These are phyloP conservation scores for Leccinum incarnatum DNA, from an alignment of 768 basidiomycete species.

Conservation along the genomic window DNA sequence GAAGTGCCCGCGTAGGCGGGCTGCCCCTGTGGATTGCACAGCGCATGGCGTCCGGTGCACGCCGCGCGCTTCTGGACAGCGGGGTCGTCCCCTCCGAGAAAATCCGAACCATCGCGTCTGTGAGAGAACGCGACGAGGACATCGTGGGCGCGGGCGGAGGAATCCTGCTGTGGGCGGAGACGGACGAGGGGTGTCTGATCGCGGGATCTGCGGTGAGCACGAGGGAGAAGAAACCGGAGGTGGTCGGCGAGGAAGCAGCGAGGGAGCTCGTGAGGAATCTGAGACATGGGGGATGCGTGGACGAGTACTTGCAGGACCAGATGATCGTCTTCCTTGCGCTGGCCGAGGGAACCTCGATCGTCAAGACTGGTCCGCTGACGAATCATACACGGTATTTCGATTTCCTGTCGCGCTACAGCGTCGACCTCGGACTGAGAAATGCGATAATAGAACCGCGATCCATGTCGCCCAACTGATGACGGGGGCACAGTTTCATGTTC, in stretches of 20 bases:
- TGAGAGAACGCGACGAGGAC: conserved; percentile 43
- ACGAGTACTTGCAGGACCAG: conserved; percentile 71
- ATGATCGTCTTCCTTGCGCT: conserved; percentile 76
- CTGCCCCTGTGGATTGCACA: conserved; percentile 55
- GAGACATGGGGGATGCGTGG: conserved; percentile 66
- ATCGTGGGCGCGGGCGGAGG: conserved; percentile 66
- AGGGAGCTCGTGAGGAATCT: conserved; percentile 55
- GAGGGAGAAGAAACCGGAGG: conserved; percentile 43
- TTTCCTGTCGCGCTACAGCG: background rate
- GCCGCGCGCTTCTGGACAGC: conserved; percentile 36
- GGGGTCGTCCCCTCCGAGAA: conserved; percentile 24
- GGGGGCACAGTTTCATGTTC: conserved; percentile 57
- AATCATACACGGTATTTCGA: conserved; percentile 61
- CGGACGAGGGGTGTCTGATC: conserved; percentile 62
- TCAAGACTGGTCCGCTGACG: conserved; percentile 56
- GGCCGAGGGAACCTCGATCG: conserved; percentile 58
- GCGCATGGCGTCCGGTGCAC: conserved; percentile 57
- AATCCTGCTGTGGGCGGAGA: conserved; percentile 73
- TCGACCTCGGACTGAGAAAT: background rate
- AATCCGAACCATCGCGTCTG: conserved; percentile 39
- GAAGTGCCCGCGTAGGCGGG: conserved; percentile 64
- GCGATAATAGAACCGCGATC: conserved; percentile 55
- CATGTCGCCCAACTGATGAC: conserved; percentile 71
- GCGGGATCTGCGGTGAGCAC: conserved; percentile 67
- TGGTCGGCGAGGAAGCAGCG: conserved; percentile 62